phyloP scores from a whole-genome alignment of 2,329 filamentous ascomycete genomes.

The Seiridium cupressi region DNA sequence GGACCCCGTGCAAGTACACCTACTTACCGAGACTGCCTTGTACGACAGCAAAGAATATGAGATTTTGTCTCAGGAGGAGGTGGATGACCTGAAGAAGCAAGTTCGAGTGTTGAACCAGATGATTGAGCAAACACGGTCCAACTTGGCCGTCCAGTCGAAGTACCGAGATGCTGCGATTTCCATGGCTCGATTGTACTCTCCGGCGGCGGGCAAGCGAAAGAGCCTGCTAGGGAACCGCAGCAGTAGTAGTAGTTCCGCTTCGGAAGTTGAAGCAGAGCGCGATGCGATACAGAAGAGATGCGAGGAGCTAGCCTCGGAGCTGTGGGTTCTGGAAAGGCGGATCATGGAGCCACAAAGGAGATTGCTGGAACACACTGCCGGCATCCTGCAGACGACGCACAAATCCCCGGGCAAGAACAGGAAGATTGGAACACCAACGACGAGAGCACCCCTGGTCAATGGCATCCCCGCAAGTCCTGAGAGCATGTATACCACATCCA shows the following conservation, averaged over 20 bases:
- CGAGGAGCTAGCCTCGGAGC: constrained; percentile 77
- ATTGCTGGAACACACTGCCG: constrained; percentile 86
- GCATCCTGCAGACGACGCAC: constrained; percentile 87
- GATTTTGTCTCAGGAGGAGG: constrained; percentile 85
- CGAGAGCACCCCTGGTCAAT: constrained; percentile 41
- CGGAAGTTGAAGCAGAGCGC: constrained; percentile 72
- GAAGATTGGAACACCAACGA: constrained; percentile 44
- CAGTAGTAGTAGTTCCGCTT: constrained; percentile 46
- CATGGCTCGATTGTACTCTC: constrained; percentile 75
- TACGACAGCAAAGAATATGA: constrained; percentile 83
- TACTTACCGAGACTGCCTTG: constrained; percentile 91
- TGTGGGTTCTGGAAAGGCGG: constrained; percentile 77
- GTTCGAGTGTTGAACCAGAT: constrained; percentile 68
- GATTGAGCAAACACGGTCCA: constrained; percentile 79
- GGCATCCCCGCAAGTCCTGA: constrained; percentile 73
- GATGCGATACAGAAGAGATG: constrained; percentile 75
- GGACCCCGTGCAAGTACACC: constrained; percentile 80
- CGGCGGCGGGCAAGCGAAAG: constrained; percentile 51
- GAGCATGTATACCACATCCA: constrained; percentile 69
- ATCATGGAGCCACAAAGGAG: constrained; percentile 72
- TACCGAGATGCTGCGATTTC: constrained; percentile 90
- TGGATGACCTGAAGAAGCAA: constrained; percentile 90
- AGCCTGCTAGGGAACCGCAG: constrained; percentile 49
- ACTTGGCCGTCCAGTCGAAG: constrained; percentile 86
- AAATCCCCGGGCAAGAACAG: constrained; percentile 56